phyloP scores from a whole-genome alignment of 495 filamentous ascomycete species.

The Chaetomium fimeti region DNA sequence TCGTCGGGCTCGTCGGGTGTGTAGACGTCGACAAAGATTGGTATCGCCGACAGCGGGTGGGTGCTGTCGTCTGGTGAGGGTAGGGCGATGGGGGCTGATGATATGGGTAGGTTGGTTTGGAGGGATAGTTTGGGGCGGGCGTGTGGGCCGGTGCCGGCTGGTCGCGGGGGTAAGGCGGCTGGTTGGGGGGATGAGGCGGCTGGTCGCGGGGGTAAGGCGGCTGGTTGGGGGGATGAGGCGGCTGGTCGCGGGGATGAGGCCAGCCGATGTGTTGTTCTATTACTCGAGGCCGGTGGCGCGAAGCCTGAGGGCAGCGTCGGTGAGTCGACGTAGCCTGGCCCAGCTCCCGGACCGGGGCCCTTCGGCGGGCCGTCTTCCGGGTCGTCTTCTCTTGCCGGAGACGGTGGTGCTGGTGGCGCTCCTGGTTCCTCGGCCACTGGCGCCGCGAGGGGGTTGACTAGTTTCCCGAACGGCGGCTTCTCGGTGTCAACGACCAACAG shows the following conservation, averaged over 20 bases:
- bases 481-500: constrained; percentile 64
- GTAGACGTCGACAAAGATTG: neutral
- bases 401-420: neutral
- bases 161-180: neutral
- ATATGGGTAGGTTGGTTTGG: neutral
- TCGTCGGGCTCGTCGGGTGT: neutral
- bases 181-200: neutral
- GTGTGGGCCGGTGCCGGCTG: neutral
- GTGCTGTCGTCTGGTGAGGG: neutral
- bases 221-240: neutral
- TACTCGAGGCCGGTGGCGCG: neutral
- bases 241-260: neutral
- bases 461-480: constrained; percentile 30
- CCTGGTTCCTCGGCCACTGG: neutral
- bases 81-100: neutral
- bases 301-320: constrained; percentile 8
- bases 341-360: neutral
- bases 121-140: constrained; percentile 13
- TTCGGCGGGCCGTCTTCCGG: constrained; percentile 4
- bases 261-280: neutral
- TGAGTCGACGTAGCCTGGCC: neutral
- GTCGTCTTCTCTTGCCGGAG: neutral
- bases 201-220: neutral
- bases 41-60: neutral
- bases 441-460: constrained; percentile 26